Evolutionary conservation across 257 asterid species (phyloP), one percentile per base, ranked within the genome.

Genomic region (Hygrophila difformis): DNA sequence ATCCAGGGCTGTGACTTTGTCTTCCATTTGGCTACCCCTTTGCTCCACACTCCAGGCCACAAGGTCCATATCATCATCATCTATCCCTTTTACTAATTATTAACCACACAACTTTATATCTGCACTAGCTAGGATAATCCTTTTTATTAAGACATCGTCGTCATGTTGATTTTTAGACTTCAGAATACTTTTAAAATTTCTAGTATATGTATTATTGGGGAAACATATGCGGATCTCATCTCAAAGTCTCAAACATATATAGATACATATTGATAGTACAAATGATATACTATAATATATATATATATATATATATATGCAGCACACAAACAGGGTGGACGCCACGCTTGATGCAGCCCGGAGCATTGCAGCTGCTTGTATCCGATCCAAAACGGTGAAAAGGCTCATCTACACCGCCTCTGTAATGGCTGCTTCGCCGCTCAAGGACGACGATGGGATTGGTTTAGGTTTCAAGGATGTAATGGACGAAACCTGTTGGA

Each of bases 1-100:
- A 63, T 74, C 65, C 55, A 60, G 20, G 83, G 78, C 11, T 71
- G 83, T 56, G 54, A 69, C 31, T 33, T 57, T 11, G 83, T 74
- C 33, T 39, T 78, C 44, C 87, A 74, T 61, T 29, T 78, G 3
- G 83, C 74, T 4, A 71, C 79, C 5, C 87, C 87, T 13, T 1
- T 71, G 46, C 60, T 46, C 3, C 59, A 63, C 43, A 35, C 63
- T 26, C 7, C 4, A 8, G 31, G 31, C 4, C 8, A 5, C 31
- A 0, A 26, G 31, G 31, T 26, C n/a, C n/a, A n/a, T n/a, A n/a
- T n/a, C 7, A 8, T 26, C 31, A 8, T 24, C 31, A 8, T 26
- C 4, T 26, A 26, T 26, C n/a, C n/a, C n/a, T n/a, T n/a, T n/a
- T n/a, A n/a, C n/a, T n/a, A n/a, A n/a, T n/a, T n/a, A n/a, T n/a